Base-by-base conservation (phyloP, 306 rosid genomes). In the Lathyrus sativus region DNA sequence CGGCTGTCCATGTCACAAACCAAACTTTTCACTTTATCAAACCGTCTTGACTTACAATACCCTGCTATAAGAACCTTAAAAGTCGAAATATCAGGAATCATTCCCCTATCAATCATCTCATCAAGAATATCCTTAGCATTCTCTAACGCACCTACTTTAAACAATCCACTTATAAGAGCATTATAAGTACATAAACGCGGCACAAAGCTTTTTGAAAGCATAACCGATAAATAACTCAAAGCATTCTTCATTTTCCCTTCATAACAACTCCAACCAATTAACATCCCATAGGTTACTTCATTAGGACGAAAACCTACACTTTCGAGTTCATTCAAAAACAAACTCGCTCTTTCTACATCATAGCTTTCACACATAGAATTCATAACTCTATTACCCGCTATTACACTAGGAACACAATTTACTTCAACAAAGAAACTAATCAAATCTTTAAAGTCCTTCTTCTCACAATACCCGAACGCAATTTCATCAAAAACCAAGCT, bases 381-480 rank as follows among this genome's bases (percentile, higher is more conserved):
- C 53, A 90, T 7, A 65, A 84, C 82, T 81, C 84, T 85, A 79
- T 88, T 93, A 60, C 90, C 85, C 78, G 86, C 86, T 46, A 53
- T 62, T 37, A 79, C 80, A 79, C 77, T 82, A 0, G 97, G 97
- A 15, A 46, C 66, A 73, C 83, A 58, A 56, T 77, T 78, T 14
- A 82, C 81, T 59, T 86, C 95, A 49, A 78, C 55, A 79, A 82
- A 88, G 80, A 93, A 88, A 82, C 90, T 82, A 79, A 93, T 65
- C 54, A 86, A 67, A 83, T 93, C 98, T 28, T 82, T 82, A 22
- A 90, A 90, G 70, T 90, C 90, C 79, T 65, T 90, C 89, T 84
- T 88, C 71, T 90, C 87, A 82, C 99, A 90, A 76, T 90, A 90
- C 31, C 91, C 91, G 69, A 58, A 72, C n/a, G 89, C 85, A 82